These are phyloP conservation scores for Emergomyces orientalis DNA, from an alignment of 2,329 filamentous ascomycete genomes.

Conservation along the genomic window DNA sequence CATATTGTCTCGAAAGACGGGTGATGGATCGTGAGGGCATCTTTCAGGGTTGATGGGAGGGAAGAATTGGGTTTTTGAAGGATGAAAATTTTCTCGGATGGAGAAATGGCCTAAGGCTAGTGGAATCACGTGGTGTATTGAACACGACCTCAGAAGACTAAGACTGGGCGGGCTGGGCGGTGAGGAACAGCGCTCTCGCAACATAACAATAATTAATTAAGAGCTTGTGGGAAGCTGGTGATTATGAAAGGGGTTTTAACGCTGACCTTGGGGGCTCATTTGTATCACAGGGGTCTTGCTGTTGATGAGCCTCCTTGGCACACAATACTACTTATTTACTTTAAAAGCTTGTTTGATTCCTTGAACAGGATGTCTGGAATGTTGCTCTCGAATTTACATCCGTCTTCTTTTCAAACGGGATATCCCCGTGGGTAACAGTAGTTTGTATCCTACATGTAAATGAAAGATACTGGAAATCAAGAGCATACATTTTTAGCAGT, in stretches of 20 bases:
- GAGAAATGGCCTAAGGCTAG: background rate
- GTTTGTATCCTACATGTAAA: background rate
- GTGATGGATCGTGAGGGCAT: conserved; percentile 32
- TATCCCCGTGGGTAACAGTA: background rate
- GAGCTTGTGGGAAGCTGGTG: background rate
- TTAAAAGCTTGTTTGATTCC: background rate
- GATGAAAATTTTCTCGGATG: conserved; percentile 5
- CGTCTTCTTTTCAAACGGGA: background rate
- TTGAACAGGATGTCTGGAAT: no score
- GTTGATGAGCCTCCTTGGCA: background rate
- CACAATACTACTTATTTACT: background rate
- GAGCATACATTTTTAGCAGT: background rate
- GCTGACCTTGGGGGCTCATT: background rate
- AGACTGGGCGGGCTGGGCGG: background rate
- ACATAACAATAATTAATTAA: no score
- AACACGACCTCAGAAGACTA: background rate
- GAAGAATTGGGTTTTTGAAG: background rate
- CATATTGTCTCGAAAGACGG: conserved; percentile 27
- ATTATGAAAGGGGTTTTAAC: background rate
- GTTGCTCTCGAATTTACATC: no score
- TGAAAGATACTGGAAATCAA: background rate
- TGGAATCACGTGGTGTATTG: conserved; percentile 21
- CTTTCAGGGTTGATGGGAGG: conserved; percentile 9
- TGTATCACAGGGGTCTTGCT: background rate
- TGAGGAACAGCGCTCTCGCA: background rate